Base-by-base conservation (phyloP, 148 eudicot genomes). In the Camellia japonica region DNA sequence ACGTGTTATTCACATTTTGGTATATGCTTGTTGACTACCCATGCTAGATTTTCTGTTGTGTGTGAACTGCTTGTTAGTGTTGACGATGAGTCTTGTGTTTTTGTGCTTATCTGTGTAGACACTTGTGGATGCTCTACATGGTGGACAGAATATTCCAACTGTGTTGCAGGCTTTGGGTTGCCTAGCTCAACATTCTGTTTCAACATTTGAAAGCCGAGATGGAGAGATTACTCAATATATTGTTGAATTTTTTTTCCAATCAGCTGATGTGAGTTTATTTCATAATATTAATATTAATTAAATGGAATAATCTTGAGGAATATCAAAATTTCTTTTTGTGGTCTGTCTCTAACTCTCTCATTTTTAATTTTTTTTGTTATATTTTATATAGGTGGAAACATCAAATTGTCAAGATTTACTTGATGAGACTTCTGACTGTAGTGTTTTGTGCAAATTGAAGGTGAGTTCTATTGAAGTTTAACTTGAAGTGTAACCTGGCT, bases 131-230 rank as follows among this genome's bases (percentile, higher is more conserved):
- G 88, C 90, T 78, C 90, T 95, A 67, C 81, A 78, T 42, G 42
- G 70, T 49, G 90, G 92, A 71, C 64, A 79, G 83, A 89, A 93
- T 78, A 73, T 88, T 80, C 95, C 93, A 30, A 89, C 95, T 74
- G 90, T 89, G 49, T 79, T 96, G 89, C 97, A 93, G 82, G 91
- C 99, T 44, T 85, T 94, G 84, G 97, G 99, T 78, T 93, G 97
- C 75, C 44, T 92, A 68, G 91, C 97, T 75, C 95, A 90, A 69
- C 87, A 91, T 86, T 90, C 87, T 73, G 77, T 81, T 82, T 74
- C 86, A 79, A 78, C 90, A 77, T 92, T 89, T 86, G 91, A 96
- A 81, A 79, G 82, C 70, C 92, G 85, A 63, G 87, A 82, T 77
- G 81, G 81, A 80, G 91, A 85, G 72, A 88, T 96, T 72, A 78